These are phyloP conservation scores for Mycena floridula DNA, from an alignment of 768 basidiomycete species.

Conservation along the genomic window DNA sequence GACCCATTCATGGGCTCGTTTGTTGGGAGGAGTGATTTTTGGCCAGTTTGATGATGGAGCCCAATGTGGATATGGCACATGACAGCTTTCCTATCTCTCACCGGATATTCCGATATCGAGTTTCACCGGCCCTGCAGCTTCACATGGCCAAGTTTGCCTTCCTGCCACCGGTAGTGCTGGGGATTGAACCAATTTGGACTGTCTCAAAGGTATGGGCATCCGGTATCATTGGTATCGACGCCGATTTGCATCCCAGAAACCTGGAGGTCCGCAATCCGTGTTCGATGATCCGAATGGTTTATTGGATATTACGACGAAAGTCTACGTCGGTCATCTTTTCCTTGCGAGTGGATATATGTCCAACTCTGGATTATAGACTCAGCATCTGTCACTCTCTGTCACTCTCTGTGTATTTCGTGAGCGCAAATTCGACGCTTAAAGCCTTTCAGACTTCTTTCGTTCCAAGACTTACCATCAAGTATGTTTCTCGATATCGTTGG, in stretches of 20 bases:
- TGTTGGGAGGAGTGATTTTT: no score
- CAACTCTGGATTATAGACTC: conserved; percentile 32
- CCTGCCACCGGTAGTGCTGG: no score
- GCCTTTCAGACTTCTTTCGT: conserved; percentile 34
- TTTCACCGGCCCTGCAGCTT: no score
- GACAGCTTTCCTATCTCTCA: no score
- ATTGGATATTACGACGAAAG: conserved; percentile 37
- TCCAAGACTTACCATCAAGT: conserved; percentile 57
- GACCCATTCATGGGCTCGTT: no score
- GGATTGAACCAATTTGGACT: no score
- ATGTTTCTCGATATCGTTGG: conserved; percentile 16
- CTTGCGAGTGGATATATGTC: not conserved
- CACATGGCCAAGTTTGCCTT: no score
- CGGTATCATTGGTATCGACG: no score
- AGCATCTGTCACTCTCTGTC: conserved; percentile 56
- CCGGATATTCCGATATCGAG: no score
- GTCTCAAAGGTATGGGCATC: no score
- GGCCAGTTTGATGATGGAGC: no score
- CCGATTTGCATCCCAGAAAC: conserved; percentile 36
- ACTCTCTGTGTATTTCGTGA: conserved; percentile 52
- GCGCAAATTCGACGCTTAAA: conserved; percentile 27
- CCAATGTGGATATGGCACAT: no score
- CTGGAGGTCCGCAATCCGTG: conserved; percentile 33
- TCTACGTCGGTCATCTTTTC: conserved; percentile 43
- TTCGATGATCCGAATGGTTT: conserved; percentile 49